Conservation (phyloP, 2,329 filamentous ascomycete species). For the Thyridium curvatum region DNA sequence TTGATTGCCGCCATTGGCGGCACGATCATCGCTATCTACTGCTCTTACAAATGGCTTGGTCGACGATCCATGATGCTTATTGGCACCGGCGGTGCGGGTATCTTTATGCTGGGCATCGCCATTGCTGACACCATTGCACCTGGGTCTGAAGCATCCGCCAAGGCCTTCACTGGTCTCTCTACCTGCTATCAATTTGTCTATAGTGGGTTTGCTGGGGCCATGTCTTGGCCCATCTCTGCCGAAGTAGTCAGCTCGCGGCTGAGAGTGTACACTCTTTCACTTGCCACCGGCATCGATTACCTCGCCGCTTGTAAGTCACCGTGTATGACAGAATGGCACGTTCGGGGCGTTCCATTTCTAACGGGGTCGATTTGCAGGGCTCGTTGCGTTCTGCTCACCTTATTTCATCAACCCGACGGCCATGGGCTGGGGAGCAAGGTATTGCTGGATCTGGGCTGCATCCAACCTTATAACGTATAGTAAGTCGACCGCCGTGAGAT, state of each 20-base stretch:
- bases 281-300: conserved; percentile 13
- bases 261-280: conserved; percentile 15
- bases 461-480: neutral
- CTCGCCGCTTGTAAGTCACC: conserved; percentile 4
- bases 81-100: conserved; percentile 1
- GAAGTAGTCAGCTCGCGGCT: conserved; percentile 23
- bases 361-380: too few relatives aligned
- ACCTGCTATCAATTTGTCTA: conserved; percentile 3
- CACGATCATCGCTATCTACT: conserved; percentile 3
- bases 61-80: conserved; percentile 3
- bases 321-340: too few relatives aligned
- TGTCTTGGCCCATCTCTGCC: conserved; percentile 22
- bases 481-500: neutral
- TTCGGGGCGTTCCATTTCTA: too few relatives aligned
- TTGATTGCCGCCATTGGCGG: conserved; percentile 1
- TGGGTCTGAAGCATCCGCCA: conserved; percentile 1
- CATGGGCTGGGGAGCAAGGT: neutral
- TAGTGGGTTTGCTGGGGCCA: conserved; percentile 14
- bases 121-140: conserved; percentile 4
- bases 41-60: conserved; percentile 2
- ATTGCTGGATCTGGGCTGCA: conserved; percentile 1
- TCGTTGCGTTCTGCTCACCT: conserved; percentile 1
- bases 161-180: conserved; percentile 1
- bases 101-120: conserved; percentile 4
- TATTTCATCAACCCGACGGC: conserved; percentile 1